These are phyloP conservation scores for Leptographium procerum DNA, from an alignment of 2,329 filamentous ascomycete species.

Conservation along the genomic window DNA sequence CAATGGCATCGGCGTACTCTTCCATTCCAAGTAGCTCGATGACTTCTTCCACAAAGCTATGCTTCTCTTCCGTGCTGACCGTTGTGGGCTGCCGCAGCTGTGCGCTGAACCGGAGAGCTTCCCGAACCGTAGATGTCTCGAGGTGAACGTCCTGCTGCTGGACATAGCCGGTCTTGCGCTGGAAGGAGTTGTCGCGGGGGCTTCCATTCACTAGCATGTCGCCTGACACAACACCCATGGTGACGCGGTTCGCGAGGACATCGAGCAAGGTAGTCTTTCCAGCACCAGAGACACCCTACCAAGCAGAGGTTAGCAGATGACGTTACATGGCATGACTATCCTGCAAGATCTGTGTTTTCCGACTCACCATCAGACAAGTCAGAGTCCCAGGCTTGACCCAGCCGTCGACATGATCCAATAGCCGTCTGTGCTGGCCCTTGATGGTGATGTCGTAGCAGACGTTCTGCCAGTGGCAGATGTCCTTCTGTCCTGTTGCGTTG, in stretches of 20 bases:
- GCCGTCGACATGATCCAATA: slow-evolving; percentile 77
- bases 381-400: slow-evolving; percentile 90
- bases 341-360: too few relatives aligned
- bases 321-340: neutral
- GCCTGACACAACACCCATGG: slow-evolving; percentile 79
- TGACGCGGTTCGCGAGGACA: slow-evolving; percentile 72
- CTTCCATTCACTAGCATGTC: slow-evolving; percentile 61
- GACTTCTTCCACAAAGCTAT: slow-evolving; percentile 80
- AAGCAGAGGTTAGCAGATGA: neutral
- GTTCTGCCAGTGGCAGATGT: slow-evolving; percentile 77
- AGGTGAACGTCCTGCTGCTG: slow-evolving; percentile 89
- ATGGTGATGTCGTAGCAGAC: slow-evolving; percentile 71
- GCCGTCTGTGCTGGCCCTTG: slow-evolving; percentile 61
- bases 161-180: slow-evolving; percentile 84
- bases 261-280: slow-evolving; percentile 88
- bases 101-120: slow-evolving; percentile 78
- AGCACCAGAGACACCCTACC: slow-evolving; percentile 67
- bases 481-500: slow-evolving; percentile 48
- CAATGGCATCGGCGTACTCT: slow-evolving; percentile 78
- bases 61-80: slow-evolving; percentile 61
- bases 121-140: slow-evolving; percentile 73
- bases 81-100: slow-evolving; percentile 71
- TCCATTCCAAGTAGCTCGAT: slow-evolving; percentile 88
- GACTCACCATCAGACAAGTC: slow-evolving; percentile 66
- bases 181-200: slow-evolving; percentile 69